Evolutionary conservation across 352 stramenopile genomes (phyloP), one percentile per base, ranked within the genome.

Genomic region (Globisporangium yorkense): DNA sequence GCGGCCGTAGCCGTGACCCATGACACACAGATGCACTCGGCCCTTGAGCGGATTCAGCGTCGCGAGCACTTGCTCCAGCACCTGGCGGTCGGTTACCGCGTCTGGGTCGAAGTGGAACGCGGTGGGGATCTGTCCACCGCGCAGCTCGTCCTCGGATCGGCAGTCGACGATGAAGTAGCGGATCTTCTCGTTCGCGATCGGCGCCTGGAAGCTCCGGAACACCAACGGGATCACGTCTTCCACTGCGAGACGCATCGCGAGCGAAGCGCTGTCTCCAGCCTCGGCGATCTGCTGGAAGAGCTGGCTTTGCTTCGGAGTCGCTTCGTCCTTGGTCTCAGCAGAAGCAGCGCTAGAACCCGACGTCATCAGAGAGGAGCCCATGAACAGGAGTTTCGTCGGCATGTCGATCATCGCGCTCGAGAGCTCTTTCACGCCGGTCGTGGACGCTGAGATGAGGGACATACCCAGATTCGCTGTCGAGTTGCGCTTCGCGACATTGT

Each of bases 101-200:
- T 92, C 75, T 0, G 84, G 84, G 44, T 92, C 80, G 49, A 92
- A 85, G 45, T 80, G 67, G 59, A 92, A 92, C 20, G 82, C 84
- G 5, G 83, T 94, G 0, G 84, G 84, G 46, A 94, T 74, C 48
- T 84, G 71, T 0, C 83, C 84, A 13, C 71, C 61, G 2, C 49
- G 37, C 15, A 70, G 72, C 24, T 88, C 73, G 8, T 79, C 66
- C 1, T 45, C 50, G 0, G 75, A 65, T 15, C 84, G 80, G 56
- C 84, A 94, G 62, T 94, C 84, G 2, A 94, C 55, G 33, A 92
- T 77, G 48, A 93, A 92, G 45, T 84, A 94, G 0, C 79, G 80
- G 56, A 91, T 80, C 31, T 62, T 74, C 5, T 71, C 66, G 40
- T 71, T 63, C 9, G 33, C 20, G 40, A 59, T 40, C 10, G 66